A percentile compares a stretch with the other conserved stretches of the same genome.
Evolutionary conservation across 2,329 filamentous ascomycete species (phyloP).

Genomic region (Botrytis galanthina): DNA sequence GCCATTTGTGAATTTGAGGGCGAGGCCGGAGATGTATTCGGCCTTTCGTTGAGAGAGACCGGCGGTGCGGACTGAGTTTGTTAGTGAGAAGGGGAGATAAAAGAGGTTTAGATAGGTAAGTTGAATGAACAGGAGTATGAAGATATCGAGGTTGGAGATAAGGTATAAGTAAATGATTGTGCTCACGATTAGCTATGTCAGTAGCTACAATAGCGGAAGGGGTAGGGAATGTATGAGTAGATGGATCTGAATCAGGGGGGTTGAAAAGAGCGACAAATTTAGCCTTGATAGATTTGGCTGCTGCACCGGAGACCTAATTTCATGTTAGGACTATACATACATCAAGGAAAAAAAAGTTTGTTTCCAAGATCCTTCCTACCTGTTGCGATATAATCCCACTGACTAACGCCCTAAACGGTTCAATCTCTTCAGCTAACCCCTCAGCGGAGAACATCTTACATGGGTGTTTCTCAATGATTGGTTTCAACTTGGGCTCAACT

Average conservation of each 20-base stretch:
- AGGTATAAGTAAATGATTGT: neutral
- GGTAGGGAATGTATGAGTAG: constrained; percentile 60
- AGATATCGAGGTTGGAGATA: neutral
- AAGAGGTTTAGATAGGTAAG: constrained; percentile 67
- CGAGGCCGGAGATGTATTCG: constrained; percentile 86
- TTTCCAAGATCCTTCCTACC: constrained; percentile 30
- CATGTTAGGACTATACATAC: neutral
- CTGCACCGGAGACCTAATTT: constrained; percentile 73
- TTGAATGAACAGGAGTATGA: neutral
- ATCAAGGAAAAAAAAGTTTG: neutral
- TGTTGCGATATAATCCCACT: constrained; percentile 95
- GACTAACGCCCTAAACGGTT: constrained; percentile 80
- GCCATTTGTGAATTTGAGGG: constrained; percentile 72
- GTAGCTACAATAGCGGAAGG: constrained; percentile 68
- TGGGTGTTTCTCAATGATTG: constrained; percentile 69
- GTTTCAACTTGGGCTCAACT: constrained; percentile 69
- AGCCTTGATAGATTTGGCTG: constrained; percentile 82
- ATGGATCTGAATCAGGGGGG: constrained; percentile 39
- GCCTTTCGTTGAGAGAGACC: constrained; percentile 93
- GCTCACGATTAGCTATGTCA: constrained; percentile 49
- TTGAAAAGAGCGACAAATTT: constrained; percentile 77
- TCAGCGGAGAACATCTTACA: constrained; percentile 79
- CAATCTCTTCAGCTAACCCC: constrained; percentile 78
- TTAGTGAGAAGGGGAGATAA: constrained; percentile 62
- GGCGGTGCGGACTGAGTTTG: constrained; percentile 73